Percentiles rank a stretch among this genome's conserved stretches.
phyloP scores from a whole-genome alignment of 2,329 filamentous ascomycete genomes.

The Eutypella sp. region DNA sequence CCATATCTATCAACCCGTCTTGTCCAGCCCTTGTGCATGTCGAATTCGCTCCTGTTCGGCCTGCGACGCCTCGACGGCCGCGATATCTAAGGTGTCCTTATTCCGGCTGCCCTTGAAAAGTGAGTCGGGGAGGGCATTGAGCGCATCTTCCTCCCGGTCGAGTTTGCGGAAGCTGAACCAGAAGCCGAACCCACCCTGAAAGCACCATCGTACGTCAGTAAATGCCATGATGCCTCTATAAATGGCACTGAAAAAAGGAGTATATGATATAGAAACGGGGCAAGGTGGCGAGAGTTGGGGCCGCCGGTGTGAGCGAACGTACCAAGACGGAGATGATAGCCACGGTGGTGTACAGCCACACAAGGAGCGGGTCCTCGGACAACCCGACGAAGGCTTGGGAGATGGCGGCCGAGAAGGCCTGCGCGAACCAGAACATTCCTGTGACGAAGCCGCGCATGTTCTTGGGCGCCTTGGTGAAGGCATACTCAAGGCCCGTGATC shows the following conservation, averaged over 20 bases:
- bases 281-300: no score
- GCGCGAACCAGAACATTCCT: constrained; percentile 63
- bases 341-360: constrained; percentile 69
- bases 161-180: constrained; percentile 61
- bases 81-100: constrained; percentile 17
- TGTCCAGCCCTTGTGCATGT: constrained; percentile 18
- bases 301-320: no score
- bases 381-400: constrained; percentile 58
- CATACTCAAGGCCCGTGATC: constrained; percentile 63
- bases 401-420: constrained; percentile 62
- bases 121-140: constrained; percentile 51
- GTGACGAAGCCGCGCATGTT: constrained; percentile 74
- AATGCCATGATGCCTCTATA: no score
- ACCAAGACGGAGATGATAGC: constrained; percentile 57
- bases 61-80: constrained; percentile 16
- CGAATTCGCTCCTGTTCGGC: constrained; percentile 21
- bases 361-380: constrained; percentile 58
- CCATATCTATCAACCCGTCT: no score
- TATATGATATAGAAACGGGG: no score
- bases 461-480: constrained; percentile 69
- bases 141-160: constrained; percentile 60
- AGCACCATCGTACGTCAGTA: neutral
- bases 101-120: constrained; percentile 24
- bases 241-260: no score
- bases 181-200: constrained; percentile 54